Evolutionary conservation across 352 stramenopile genomes (phyloP), one percentile per base, ranked within the genome.

Genomic region (Saprolegnia diclina): DNA sequence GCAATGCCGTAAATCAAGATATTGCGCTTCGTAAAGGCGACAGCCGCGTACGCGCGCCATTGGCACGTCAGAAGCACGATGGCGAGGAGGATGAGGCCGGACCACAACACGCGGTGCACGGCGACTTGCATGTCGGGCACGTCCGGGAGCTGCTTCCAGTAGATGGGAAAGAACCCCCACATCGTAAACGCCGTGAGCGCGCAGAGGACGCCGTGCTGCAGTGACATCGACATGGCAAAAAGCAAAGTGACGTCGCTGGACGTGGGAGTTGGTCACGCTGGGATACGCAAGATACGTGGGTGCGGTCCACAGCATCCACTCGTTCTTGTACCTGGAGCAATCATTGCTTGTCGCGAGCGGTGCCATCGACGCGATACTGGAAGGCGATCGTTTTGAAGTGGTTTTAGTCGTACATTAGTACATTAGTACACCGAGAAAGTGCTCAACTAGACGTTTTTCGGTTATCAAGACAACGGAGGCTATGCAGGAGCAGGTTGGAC

Each of bases 161-260:
- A 69, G 50, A 69, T 63, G n/a, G 63, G 63, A 4, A 22, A 26
- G 11, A 69, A 53, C n/a, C 63, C 63, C 35, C 40, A 69, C 21
- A 22, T 24, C 1, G 42, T 48, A 7, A 48, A 48, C 3, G 42
- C 42, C 10, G 3, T 1, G 13, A 48, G 18, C 13, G 42, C 42
- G 42, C 42, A 48, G 42, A 48, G 11, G 10, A 48, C 18, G 18
- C 42, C 42, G 11, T 48, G 42, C 42, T 48, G 42, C 42, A 48
- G 11, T 48, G 18, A 7, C 13, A 48, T n/a, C 29, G 29, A 5
- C 29, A 35, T 35, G 5, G 42, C 18, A 48, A 48, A 48, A 48
- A n/a, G 42, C 38, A n/a, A 48, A n/a, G 18, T 48, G 42, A 48
- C 42, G 13, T 48, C 13, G 42, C 11, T 48, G 29, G 29, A 35